A percentile compares a stretch with the other conserved stretches of the same genome.
Evolutionary conservation across 768 basidiomycete genomes (phyloP).

Genomic region (Floccularia luteovirens): DNA sequence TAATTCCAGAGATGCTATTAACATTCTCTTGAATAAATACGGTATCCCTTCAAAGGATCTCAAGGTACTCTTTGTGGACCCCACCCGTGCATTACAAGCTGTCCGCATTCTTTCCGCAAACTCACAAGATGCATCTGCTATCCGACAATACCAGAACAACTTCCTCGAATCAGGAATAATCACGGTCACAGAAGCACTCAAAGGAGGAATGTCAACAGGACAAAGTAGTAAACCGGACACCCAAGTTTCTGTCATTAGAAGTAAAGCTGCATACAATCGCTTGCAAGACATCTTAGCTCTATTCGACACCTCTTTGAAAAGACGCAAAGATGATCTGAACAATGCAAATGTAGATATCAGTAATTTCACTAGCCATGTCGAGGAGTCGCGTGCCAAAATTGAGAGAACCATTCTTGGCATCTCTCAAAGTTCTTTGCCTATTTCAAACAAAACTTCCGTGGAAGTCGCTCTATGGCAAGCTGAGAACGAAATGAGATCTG

Average conservation of each 20-base stretch:
- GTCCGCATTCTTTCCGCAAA: constrained; percentile 38
- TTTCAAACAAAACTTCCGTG: constrained; percentile 16
- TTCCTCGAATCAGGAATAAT: constrained; percentile 55
- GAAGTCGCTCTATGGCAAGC: constrained; percentile 27
- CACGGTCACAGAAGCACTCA: constrained; percentile 32
- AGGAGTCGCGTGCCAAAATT: constrained; percentile 26
- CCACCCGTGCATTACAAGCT: constrained; percentile 48
- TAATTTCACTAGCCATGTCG: constrained; percentile 27
- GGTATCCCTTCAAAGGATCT: constrained; percentile 2
- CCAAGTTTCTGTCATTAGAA: too few relatives aligned
- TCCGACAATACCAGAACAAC: constrained; percentile 61
- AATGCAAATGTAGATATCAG: constrained; percentile 23
- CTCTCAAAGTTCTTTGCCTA: background rate
- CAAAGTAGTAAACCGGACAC: too few relatives aligned
- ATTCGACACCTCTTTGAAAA: constrained; percentile 21
- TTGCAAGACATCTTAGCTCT: constrained; percentile 31
- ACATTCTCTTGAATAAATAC: background rate
- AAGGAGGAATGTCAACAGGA: too few relatives aligned
- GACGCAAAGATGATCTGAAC: constrained; percentile 24
- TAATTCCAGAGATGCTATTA: constrained; percentile 7
- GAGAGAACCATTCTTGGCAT: constrained; percentile 29
- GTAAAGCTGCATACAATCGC: constrained; percentile 27
- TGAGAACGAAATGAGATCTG: constrained; percentile 24
- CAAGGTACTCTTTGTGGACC: constrained; percentile 45
- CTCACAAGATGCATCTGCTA: constrained; percentile 35